Evolutionary conservation across 305 asterid species (phyloP).

Genomic region (Vinca major): DNA sequence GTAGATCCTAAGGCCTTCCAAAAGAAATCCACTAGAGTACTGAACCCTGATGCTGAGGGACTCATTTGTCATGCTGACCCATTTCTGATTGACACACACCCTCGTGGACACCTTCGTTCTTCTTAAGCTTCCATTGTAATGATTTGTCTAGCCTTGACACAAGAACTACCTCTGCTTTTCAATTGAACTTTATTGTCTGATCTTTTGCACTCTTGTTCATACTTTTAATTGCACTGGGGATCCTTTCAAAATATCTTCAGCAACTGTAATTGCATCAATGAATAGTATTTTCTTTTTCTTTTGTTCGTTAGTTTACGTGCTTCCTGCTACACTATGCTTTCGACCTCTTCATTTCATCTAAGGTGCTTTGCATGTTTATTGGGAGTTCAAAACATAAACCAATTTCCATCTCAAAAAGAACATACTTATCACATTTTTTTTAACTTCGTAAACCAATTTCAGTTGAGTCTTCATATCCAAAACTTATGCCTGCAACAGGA

Average conservation of each 20-base stretch:
- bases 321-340: not conserved
- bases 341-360: not conserved
- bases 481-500: not conserved
- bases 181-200: too few species aligned
- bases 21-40: not conserved
- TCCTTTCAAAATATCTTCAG: not conserved
- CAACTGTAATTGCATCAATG: too few species aligned
- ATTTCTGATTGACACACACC: not conserved
- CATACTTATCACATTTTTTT: too few species aligned
- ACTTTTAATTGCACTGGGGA: not conserved
- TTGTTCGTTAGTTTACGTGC: not conserved
- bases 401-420: not conserved
- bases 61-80: not conserved
- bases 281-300: not conserved
- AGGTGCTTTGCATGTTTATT: not conserved
- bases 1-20: too few species aligned
- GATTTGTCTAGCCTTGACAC: not conserved
- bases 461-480: not conserved
- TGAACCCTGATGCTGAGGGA: not conserved
- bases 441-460: not conserved
- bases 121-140: not conserved
- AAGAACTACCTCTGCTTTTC: too few species aligned
- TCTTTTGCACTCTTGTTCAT: not conserved
- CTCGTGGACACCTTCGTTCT: not conserved
- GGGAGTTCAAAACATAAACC: not conserved